These are phyloP conservation scores for Bacidia rubella DNA, from an alignment of 495 filamentous ascomycete genomes.

Conservation along the genomic window DNA sequence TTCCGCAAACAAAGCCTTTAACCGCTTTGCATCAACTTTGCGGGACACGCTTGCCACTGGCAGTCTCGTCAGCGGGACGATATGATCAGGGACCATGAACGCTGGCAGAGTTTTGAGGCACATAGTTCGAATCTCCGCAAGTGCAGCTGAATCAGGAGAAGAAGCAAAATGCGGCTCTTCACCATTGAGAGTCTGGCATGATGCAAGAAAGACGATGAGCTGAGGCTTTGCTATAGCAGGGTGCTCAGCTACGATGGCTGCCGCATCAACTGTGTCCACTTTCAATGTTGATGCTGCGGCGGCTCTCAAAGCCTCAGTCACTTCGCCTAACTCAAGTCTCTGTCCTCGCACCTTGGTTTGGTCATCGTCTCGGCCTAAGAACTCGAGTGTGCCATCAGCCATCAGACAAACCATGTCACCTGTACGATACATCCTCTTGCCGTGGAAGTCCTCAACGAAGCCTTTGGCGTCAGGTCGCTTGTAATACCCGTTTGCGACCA, in stretches of 20 bases:
- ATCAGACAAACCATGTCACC: conserved; percentile 37
- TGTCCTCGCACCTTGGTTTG: conserved; percentile 73
- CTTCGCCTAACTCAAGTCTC: conserved; percentile 63
- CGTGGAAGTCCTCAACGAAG: conserved; percentile 27
- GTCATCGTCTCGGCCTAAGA: conserved; percentile 60
- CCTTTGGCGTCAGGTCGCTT: conserved; percentile 50
- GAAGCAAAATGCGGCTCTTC: not conserved
- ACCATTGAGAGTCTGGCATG: conserved; percentile 1
- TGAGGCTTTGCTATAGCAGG: conserved; percentile 30
- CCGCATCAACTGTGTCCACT: conserved; percentile 16
- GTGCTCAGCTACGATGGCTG: conserved; percentile 31
- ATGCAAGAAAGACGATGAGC: conserved; percentile 29
- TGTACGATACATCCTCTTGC: conserved; percentile 34
- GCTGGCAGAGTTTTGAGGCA: conserved; percentile 33
- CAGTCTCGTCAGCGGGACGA: conserved; percentile 31
- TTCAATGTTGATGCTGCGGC: conserved; percentile 24
- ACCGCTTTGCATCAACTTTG: conserved; percentile 36
- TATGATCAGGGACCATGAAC: conserved; percentile 42
- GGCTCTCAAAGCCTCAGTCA: conserved; percentile 40
- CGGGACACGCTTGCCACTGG: conserved; percentile 31
- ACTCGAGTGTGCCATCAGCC: conserved; percentile 39
- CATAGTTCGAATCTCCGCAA: conserved; percentile 23
- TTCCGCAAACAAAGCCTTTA: conserved; percentile 23
- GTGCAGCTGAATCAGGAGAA: conserved; percentile 4
- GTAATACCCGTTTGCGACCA: conserved; percentile 80